phyloP scores from a whole-genome alignment of 2,329 filamentous ascomycete genomes.

The Ophiostoma himal-ulmi region DNA sequence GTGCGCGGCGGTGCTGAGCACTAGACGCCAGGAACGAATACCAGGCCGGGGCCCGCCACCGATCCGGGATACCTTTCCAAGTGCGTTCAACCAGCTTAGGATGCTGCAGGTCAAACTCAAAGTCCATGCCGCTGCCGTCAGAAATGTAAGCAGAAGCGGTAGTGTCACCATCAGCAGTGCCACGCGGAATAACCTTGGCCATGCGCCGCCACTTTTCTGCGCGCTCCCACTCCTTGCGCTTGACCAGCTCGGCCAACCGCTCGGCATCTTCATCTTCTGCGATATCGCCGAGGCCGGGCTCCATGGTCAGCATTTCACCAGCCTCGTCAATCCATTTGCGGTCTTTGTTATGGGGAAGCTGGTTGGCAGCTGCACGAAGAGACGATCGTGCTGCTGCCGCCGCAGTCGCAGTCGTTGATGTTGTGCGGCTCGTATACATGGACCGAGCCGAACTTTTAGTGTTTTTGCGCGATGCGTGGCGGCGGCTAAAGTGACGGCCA shows the following conservation, averaged over 20 bases:
- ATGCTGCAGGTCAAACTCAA: slow-evolving; percentile 75
- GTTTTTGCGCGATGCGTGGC: neutral
- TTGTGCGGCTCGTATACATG: slow-evolving; percentile 46
- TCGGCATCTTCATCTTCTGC: slow-evolving; percentile 51
- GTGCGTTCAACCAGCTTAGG: slow-evolving; percentile 84
- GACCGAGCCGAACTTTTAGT: slow-evolving; percentile 39
- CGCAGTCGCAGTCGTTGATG: slow-evolving; percentile 33
- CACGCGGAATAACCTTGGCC: slow-evolving; percentile 52
- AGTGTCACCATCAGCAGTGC: slow-evolving; percentile 25
- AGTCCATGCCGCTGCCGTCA: slow-evolving; percentile 41
- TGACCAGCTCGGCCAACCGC: slow-evolving; percentile 49
- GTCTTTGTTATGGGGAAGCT: slow-evolving; percentile 56
- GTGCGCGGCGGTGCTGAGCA: slow-evolving; percentile 44
- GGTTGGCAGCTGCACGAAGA: slow-evolving; percentile 53
- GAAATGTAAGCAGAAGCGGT: slow-evolving; percentile 35
- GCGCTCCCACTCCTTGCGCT: slow-evolving; percentile 57
- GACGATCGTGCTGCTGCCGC: slow-evolving; percentile 47
- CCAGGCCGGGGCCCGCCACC: slow-evolving; percentile 91
- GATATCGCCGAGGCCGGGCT: slow-evolving; percentile 51
- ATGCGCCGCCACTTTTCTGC: slow-evolving; percentile 64
- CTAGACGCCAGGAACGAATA: slow-evolving; percentile 82
- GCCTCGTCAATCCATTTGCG: slow-evolving; percentile 59
- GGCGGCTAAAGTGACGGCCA: slow-evolving; percentile 13
- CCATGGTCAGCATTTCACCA: slow-evolving; percentile 59
- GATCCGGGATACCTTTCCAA: slow-evolving; percentile 97